Conservation (phyloP, 441 rosid genomes). For the Euphorbia corollata region DNA sequence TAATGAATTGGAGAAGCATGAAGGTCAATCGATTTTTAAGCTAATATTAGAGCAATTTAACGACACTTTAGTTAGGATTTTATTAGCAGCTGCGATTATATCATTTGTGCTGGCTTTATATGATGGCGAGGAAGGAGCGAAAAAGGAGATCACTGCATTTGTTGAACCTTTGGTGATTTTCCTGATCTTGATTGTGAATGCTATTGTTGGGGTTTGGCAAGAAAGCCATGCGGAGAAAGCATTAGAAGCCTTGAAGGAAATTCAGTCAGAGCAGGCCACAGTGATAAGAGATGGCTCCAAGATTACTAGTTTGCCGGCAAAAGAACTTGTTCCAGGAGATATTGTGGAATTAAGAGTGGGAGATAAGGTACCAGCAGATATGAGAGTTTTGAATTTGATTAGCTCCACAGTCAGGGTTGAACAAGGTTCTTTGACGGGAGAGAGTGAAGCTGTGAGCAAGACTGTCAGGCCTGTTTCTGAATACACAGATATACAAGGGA, state of each 20-base stretch:
- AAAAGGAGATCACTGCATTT: constrained; percentile 77
- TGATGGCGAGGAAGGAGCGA: constrained; percentile 90
- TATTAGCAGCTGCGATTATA: constrained; percentile 62
- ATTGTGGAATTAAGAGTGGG: constrained; percentile 81
- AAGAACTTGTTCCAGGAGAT: constrained; percentile 84
- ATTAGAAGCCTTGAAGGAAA: constrained; percentile 81
- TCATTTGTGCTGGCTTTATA: constrained; percentile 71
- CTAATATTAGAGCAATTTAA: constrained; percentile 72
- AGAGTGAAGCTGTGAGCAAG: constrained; percentile 82
- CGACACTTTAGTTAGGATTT: constrained; percentile 77
- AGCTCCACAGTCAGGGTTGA: constrained; percentile 76
- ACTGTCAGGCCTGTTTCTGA: constrained; percentile 57
- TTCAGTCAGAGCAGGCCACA: constrained; percentile 69
- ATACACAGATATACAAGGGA: constrained; percentile 71
- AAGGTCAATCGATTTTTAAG: constrained; percentile 48
- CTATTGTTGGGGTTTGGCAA: constrained; percentile 85
- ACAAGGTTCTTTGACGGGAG: constrained; percentile 91
- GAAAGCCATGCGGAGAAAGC: constrained; percentile 86
- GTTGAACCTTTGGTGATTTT: constrained; percentile 90
- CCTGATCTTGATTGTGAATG: constrained; percentile 77
- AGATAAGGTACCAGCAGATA: constrained; percentile 89
- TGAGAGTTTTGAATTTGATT: constrained; percentile 60
- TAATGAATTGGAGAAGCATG: constrained; percentile 80
- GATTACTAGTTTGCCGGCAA: constrained; percentile 45
- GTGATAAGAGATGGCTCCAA: constrained; percentile 57